Conservation (phyloP, 2,329 filamentous ascomycete genomes). For the Colletotrichum higginsianum region DNA sequence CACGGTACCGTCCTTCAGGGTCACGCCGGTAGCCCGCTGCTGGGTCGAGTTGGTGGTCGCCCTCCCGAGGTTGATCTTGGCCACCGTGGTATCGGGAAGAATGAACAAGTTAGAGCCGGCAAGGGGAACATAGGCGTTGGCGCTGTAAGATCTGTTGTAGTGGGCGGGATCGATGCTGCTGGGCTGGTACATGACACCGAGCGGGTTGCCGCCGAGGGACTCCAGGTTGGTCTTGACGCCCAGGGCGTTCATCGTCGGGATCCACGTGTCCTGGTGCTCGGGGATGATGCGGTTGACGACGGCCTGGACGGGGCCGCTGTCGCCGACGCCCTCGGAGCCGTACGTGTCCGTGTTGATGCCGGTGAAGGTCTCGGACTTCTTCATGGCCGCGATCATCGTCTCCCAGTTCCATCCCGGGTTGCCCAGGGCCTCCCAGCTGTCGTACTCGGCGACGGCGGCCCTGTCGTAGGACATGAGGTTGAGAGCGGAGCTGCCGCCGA, state of each 20-base stretch:
- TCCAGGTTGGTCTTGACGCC: constrained; percentile 58
- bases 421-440: constrained; percentile 53
- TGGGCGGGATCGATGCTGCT: constrained; percentile 63
- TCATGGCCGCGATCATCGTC: constrained; percentile 53
- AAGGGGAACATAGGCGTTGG: constrained; percentile 60
- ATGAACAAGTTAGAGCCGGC: constrained; percentile 59
- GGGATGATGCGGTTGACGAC: constrained; percentile 59
- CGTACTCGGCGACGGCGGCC: constrained; percentile 49
- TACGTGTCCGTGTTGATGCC: constrained; percentile 43
- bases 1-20: constrained; percentile 46
- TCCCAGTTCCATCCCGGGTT: constrained; percentile 56
- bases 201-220: constrained; percentile 64
- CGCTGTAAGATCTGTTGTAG: constrained; percentile 64
- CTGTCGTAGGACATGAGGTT: constrained; percentile 59
- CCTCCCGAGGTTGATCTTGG: constrained; percentile 54
- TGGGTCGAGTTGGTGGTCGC: constrained; percentile 30
- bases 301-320: constrained; percentile 47
- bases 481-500: constrained; percentile 62
- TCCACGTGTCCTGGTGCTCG: constrained; percentile 58
- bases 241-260: constrained; percentile 61
- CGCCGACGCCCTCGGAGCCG: constrained; percentile 44
- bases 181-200: constrained; percentile 66
- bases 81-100: constrained; percentile 53
- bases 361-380: constrained; percentile 49
- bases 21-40: constrained; percentile 45